These are phyloP conservation scores for Parafenestella ontariensis DNA, from an alignment of 2,329 filamentous ascomycete genomes.

Conservation along the genomic window DNA sequence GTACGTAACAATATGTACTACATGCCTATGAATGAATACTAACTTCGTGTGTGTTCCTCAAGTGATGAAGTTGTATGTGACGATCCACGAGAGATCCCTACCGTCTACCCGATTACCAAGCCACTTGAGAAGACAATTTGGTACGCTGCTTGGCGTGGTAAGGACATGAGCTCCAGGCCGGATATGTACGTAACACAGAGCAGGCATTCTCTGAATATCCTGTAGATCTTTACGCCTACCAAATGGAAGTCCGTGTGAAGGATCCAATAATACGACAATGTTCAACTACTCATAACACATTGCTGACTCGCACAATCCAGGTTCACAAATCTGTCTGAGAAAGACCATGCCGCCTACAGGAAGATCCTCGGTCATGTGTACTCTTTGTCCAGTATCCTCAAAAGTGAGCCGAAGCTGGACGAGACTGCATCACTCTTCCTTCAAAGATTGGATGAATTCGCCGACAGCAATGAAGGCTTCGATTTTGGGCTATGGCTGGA, in stretches of 20 bases:
- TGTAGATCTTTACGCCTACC: neutral
- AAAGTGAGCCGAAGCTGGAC: slow-evolving; percentile 22
- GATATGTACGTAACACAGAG: slow-evolving; percentile 14
- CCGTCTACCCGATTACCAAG: slow-evolving; percentile 26
- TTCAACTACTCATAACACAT: too few species aligned
- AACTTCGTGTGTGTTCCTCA: neutral
- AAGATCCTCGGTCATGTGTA: slow-evolving; percentile 22
- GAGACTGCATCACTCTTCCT: slow-evolving; percentile 13
- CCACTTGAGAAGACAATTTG: slow-evolving; percentile 32
- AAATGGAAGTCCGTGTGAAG: neutral
- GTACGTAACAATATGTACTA: neutral
- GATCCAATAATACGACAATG: too few species aligned
- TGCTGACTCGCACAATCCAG: slow-evolving; percentile 6
- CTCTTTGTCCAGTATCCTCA: slow-evolving; percentile 19
- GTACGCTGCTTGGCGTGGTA: slow-evolving; percentile 30
- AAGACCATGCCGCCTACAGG: slow-evolving; percentile 18
- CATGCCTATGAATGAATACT: neutral
- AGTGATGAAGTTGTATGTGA: slow-evolving; percentile 45
- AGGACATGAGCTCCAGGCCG: slow-evolving; percentile 14
- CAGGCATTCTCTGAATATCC: neutral
- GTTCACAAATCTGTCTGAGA: slow-evolving; percentile 23
- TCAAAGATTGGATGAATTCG: slow-evolving; percentile 20
- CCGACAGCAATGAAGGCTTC: slow-evolving; percentile 13
- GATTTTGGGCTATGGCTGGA: slow-evolving; percentile 29
- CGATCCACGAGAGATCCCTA: slow-evolving; percentile 20